Evolutionary conservation across 805 yeast genomes (phyloP), one percentile per base, ranked within the genome.

Genomic region (Candida koratica): DNA sequence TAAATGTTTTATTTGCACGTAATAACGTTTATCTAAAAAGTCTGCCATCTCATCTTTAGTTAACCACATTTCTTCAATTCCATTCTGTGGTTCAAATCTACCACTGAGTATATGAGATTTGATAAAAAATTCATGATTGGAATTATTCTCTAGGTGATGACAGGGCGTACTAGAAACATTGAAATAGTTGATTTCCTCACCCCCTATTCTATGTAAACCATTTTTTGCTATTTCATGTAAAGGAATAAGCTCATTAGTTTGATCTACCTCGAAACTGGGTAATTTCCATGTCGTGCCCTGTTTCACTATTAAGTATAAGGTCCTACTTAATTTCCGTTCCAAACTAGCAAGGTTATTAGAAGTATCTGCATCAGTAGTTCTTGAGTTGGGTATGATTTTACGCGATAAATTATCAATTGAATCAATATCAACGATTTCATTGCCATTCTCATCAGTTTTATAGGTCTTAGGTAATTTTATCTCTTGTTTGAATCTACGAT

Each of bases 101-200:
- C 97, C 98, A 9, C 95, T 84, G 48, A 90, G 64, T 39, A 90
- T 86, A 56, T 87, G 96, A 22, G 94, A 83, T 61, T 86, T 87
- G 49, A 93, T 76, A 49, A 84, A 67, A 54, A 80, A 93, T 49
- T 84, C 90, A 49, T 59, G 54, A 20, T 52, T 52, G 22, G 54
- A 52, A 25, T 48, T 51, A 43, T 65, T 71, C 46, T 75, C 68
- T 43, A 81, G 53, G 1, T 82, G 77, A 28, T 81, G 88, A 27
- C 89, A 81, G 26, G 98, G 97, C 4, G 83, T 83, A 38, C 76
- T 77, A 16, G 97, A 87, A n/a, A 93, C 95, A 14, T 84, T 77
- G 85, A 94, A 90, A 28, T 87, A 82, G 61, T 87, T 84, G 55
- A 93, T 75, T 37, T 71, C 58, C 8, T 69, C 75, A 20, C 96